Conservation (phyloP, 306 rosid species). For the Quercus cerris region DNA sequence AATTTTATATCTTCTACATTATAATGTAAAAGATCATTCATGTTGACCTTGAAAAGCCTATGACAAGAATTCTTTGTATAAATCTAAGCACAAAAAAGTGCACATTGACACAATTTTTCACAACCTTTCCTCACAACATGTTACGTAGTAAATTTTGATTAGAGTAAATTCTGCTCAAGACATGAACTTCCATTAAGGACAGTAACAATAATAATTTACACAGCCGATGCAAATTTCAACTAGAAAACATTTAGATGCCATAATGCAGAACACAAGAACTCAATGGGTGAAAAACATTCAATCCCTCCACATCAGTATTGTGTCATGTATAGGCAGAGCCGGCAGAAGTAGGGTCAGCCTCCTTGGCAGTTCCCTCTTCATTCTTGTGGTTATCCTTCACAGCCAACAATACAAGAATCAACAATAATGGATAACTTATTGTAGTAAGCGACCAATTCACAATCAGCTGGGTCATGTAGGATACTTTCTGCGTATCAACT, state of each 20-base stretch:
- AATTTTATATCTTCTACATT: too few relatives aligned
- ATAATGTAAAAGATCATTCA: too few relatives aligned
- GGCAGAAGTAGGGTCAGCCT: conserved; percentile 22
- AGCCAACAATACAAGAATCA: conserved; percentile 56
- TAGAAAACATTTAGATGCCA: neutral
- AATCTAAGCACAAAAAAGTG: too few relatives aligned
- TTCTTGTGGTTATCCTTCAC: conserved; percentile 50
- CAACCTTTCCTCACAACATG: too few relatives aligned
- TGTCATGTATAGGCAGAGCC: conserved; percentile 16
- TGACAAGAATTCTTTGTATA: too few relatives aligned
- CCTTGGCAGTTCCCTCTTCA: conserved; percentile 30
- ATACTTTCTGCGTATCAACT: conserved; percentile 51
- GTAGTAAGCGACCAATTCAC: conserved; percentile 66
- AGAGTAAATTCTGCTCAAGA: neutral
- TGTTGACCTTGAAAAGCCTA: too few relatives aligned
- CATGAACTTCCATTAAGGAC: neutral
- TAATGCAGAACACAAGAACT: neutral
- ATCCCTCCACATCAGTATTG: neutral
- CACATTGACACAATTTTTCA: too few relatives aligned
- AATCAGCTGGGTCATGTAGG: conserved; percentile 55
- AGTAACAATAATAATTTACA: too few relatives aligned
- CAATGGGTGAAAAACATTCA: neutral
- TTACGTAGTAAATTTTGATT: too few relatives aligned
- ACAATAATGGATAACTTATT: conserved; percentile 63
- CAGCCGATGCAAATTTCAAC: neutral